A percentile compares a stretch with the other conserved stretches of the same genome.
Conservation (phyloP, 805 yeast species). For the Starmerella bombicola region DNA sequence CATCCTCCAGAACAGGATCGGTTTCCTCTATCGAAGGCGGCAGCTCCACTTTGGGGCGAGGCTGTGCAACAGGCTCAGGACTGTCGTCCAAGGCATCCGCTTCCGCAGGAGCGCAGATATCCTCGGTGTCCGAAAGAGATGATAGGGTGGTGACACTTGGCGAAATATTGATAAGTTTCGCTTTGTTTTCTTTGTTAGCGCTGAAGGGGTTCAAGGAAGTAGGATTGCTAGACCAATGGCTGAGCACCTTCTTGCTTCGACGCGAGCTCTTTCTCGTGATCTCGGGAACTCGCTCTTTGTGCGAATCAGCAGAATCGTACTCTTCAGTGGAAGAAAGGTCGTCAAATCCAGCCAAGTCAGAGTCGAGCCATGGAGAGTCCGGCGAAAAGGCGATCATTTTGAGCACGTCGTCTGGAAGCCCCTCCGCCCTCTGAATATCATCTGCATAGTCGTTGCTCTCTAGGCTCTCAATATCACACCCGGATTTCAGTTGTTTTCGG, state of each 20-base stretch:
- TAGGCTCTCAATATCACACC: not conserved
- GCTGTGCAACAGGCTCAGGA: not conserved
- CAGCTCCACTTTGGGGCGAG: not conserved
- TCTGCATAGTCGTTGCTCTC: conserved; percentile 10
- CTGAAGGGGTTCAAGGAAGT: conserved; percentile 11
- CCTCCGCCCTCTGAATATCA: conserved; percentile 13
- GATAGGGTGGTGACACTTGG: conserved; percentile 7
- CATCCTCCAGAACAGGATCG: conserved; percentile 22
- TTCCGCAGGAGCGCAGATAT: not conserved
- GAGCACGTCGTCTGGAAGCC: conserved; percentile 20
- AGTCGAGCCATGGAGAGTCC: conserved; percentile 19
- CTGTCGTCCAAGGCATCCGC: no score
- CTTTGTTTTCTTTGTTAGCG: not conserved
- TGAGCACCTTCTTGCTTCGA: not conserved
- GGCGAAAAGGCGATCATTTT: conserved; percentile 22
- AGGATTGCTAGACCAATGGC: not conserved
- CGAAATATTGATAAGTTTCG: not conserved
- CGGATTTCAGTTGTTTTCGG: conserved; percentile 14
- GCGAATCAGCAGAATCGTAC: not conserved
- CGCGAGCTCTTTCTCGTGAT: not conserved
- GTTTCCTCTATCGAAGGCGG: conserved; percentile 14
- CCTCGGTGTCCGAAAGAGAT: not conserved
- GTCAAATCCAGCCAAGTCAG: conserved; percentile 2
- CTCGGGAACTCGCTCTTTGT: not conserved
- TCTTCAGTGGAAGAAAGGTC: not conserved